phyloP scores from a whole-genome alignment of 1,139 yeast genomes.

The Hemisphaericaspora xylofermentans region DNA sequence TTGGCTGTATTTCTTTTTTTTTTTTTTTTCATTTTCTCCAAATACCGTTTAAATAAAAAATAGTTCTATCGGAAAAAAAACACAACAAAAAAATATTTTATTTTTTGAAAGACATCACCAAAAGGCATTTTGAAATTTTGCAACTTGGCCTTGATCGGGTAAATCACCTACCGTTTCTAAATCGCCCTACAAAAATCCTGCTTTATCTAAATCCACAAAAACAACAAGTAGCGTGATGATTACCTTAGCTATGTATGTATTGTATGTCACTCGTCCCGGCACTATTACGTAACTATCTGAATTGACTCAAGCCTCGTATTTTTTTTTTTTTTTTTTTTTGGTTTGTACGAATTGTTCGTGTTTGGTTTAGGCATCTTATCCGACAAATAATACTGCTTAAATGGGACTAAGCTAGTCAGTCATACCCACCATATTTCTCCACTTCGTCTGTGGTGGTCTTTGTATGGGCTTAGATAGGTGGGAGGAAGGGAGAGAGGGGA shows the following conservation, averaged over 20 bases:
- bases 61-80: background rate
- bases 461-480: no score
- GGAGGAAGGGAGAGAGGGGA: no score
- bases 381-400: background rate
- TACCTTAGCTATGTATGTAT: background rate
- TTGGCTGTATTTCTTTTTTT: background rate
- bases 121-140: background rate
- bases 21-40: conserved; percentile 2
- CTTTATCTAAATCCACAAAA: background rate
- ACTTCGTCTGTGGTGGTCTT: background rate
- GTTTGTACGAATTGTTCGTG: background rate
- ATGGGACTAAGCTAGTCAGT: background rate
- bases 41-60: background rate
- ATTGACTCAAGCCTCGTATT: background rate
- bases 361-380: background rate
- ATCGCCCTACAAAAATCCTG: background rate
- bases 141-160: no score
- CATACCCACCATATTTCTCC: background rate
- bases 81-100: background rate
- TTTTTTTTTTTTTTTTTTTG: no score
- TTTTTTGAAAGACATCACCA: background rate
- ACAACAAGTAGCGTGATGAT: background rate
- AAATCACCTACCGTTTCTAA: no score
- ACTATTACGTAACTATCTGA: no score
- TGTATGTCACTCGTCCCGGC: background rate